These are phyloP conservation scores for Ogataea pini DNA, from an alignment of 805 yeast species.

Conservation along the genomic window DNA sequence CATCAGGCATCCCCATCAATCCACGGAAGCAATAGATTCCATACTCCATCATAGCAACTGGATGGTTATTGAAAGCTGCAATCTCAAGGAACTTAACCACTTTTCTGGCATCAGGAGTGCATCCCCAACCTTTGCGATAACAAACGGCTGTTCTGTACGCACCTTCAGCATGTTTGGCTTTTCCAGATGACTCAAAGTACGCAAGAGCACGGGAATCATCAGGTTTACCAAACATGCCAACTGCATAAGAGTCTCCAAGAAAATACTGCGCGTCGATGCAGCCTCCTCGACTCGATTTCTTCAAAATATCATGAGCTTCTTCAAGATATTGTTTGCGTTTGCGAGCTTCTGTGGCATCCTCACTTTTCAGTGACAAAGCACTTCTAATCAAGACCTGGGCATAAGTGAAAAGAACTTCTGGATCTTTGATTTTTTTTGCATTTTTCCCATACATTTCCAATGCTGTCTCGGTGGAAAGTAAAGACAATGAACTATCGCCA, in stretches of 20 bases:
- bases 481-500: conserved; percentile 30
- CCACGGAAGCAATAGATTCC: conserved; percentile 86
- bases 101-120: conserved; percentile 82
- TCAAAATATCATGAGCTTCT: conserved; percentile 59
- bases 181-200: conserved; percentile 86
- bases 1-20: conserved; percentile 76
- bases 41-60: conserved; percentile 94
- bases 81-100: conserved; percentile 79
- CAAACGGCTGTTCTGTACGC: conserved; percentile 91
- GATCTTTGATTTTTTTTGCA: conserved; percentile 83
- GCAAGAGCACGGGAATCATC: conserved; percentile 76
- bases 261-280: conserved; percentile 89
- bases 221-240: conserved; percentile 79
- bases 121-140: conserved; percentile 92
- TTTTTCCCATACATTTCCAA: conserved; percentile 84
- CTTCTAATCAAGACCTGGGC: conserved; percentile 71
- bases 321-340: conserved; percentile 61
- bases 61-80: conserved; percentile 90
- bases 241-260: conserved; percentile 84
- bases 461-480: conserved; percentile 55
- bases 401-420: conserved; percentile 82
- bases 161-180: conserved; percentile 88
- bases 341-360: conserved; percentile 30
- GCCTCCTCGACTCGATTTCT: conserved; percentile 74
- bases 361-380: conserved; percentile 19